Percentiles rank a stretch among this genome's conserved stretches.
Conservation (phyloP, 345 rosid genomes). For the Eucalyptus camaldulensis region DNA sequence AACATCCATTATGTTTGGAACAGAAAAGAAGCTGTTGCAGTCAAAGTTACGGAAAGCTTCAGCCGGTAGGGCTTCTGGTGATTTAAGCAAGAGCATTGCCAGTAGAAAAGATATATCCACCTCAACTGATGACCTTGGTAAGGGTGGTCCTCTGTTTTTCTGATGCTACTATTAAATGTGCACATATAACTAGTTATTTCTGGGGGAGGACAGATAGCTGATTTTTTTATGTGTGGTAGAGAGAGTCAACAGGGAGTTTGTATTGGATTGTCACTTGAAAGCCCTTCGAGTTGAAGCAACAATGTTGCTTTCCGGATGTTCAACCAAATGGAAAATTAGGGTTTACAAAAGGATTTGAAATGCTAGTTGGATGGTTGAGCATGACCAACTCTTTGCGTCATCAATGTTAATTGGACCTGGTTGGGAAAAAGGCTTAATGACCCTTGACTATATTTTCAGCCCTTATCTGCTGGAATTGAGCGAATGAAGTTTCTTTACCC, state of each 20-base stretch:
- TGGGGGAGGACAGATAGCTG: background rate
- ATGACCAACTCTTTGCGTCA: background rate
- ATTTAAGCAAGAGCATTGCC: slow-evolving; percentile 15
- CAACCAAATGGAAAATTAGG: background rate
- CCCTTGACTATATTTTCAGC: background rate
- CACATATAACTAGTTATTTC: background rate
- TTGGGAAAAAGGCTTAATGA: background rate
- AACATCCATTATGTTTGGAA: background rate
- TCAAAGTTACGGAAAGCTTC: slow-evolving; percentile 77
- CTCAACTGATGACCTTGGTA: slow-evolving; percentile 89
- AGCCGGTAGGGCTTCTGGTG: slow-evolving; percentile 34
- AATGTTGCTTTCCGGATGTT: background rate
- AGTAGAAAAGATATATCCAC: slow-evolving; percentile 56
- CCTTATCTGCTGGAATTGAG: background rate
- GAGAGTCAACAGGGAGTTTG: background rate
- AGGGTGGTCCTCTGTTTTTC: background rate
- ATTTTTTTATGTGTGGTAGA: background rate
- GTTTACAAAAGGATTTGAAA: background rate
- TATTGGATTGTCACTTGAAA: background rate
- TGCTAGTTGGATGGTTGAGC: background rate
- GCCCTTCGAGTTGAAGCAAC: background rate
- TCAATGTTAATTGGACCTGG: background rate
- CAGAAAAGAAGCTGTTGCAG: slow-evolving; percentile 95
- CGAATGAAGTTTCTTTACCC: background rate
- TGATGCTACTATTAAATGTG: background rate